Percentiles rank a stretch among this genome's conserved stretches.
These are phyloP conservation scores for Rhinocladiella similis DNA, from an alignment of 2,329 filamentous ascomycete genomes.

Conservation along the genomic window DNA sequence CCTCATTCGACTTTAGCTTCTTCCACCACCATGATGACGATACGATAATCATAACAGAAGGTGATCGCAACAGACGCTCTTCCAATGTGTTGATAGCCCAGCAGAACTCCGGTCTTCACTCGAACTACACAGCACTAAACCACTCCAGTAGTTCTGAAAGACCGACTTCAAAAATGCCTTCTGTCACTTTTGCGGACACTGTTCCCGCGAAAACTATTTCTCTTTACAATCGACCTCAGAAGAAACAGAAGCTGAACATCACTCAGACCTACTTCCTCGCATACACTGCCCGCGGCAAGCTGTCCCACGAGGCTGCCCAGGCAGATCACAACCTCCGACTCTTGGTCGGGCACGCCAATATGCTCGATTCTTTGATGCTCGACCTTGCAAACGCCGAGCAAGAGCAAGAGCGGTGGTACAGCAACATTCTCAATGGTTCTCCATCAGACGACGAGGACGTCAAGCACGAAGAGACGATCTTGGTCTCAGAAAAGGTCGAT, in stretches of 20 bases:
- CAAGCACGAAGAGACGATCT: neutral
- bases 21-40: no score
- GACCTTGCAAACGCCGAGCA: constrained; percentile 90
- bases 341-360: constrained; percentile 96
- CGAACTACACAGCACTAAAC: no score
- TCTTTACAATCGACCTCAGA: constrained; percentile 31
- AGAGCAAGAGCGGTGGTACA: constrained; percentile 97
- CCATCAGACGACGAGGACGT: constrained; percentile 31
- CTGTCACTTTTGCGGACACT: constrained; percentile 25
- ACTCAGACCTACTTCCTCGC: constrained; percentile 98
- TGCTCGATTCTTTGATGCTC: constrained; percentile 91
- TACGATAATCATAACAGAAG: no score
- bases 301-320: constrained; percentile 84
- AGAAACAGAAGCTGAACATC: constrained; percentile 83
- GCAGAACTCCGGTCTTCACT: neutral
- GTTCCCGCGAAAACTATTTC: constrained; percentile 24
- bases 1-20: no score
- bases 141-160: no score
- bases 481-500: neutral
- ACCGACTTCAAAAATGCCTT: no score
- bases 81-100: no score
- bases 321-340: constrained; percentile 92
- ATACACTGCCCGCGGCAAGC: constrained; percentile 94
- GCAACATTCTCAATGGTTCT: constrained; percentile 86
- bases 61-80: no score